Evolutionary conservation across 352 stramenopile species (phyloP).

Genomic region (Globisporangium splendens): DNA sequence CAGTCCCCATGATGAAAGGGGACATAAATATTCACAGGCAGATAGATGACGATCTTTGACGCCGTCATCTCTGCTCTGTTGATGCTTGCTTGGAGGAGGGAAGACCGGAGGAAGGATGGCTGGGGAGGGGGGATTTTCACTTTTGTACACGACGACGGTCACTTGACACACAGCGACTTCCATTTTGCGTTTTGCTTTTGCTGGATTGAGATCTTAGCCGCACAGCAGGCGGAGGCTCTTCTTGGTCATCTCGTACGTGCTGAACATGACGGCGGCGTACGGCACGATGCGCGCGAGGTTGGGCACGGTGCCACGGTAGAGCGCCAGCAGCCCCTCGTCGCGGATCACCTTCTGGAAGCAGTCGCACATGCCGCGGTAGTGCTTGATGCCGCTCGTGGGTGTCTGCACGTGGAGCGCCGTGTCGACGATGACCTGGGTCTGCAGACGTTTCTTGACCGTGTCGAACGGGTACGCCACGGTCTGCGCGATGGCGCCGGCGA

Average conservation of each 20-base stretch:
- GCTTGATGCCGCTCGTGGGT: constrained; percentile 2
- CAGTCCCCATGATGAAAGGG: too few species aligned
- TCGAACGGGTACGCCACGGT: constrained; percentile 86
- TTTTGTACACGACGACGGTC: too few species aligned
- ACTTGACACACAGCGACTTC: too few species aligned
- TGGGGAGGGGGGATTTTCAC: too few species aligned
- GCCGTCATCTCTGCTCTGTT: too few species aligned
- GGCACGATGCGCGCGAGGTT: constrained; percentile 79
- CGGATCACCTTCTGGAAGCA: constrained; percentile 71
- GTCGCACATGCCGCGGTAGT: constrained; percentile 73
- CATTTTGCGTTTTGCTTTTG: not conserved
- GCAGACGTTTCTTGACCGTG: constrained; percentile 80
- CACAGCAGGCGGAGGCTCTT: constrained; percentile 45
- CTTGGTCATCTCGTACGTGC: constrained; percentile 79
- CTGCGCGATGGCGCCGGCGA: constrained; percentile 69
- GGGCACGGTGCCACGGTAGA: constrained; percentile 76
- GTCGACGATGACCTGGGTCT: constrained; percentile 33
- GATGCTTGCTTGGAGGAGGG: too few species aligned
- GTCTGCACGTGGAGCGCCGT: constrained; percentile 17
- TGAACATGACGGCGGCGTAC: constrained; percentile 83
- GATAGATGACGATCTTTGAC: too few species aligned
- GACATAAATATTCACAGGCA: too few species aligned
- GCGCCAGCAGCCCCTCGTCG: constrained; percentile 58
- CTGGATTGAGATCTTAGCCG: not conserved
- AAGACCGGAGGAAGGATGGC: too few species aligned